Conservation (phyloP, 306 rosid species). For the Malus domestica region ASM211411v1 NC_041804.1:3151001-3151500, state of each 20-base stretch:
- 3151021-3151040: slow-evolving; percentile 54
- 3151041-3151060: slow-evolving; percentile 64
- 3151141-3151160: background rate
- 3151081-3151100: slow-evolving; percentile 78
- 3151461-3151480: slow-evolving; percentile 11
- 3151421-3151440: slow-evolving; percentile 38
- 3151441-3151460: background rate
- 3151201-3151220: slow-evolving; percentile 35
- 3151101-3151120: background rate
- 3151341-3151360: slow-evolving; percentile 41
- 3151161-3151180: background rate
- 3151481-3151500: slow-evolving; percentile 25
- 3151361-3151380: slow-evolving; percentile 52
- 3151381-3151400: slow-evolving; percentile 51
- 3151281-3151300: slow-evolving; percentile 44
- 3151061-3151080: slow-evolving; percentile 77
- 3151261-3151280: slow-evolving; percentile 61
- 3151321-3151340: slow-evolving; percentile 31
- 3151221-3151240: slow-evolving; percentile 43
- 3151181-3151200: background rate
- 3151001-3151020: slow-evolving; percentile 58
- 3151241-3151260: slow-evolving; percentile 37
- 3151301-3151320: slow-evolving; percentile 62
- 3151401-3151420: slow-evolving; percentile 50
- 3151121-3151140: background rate